phyloP scores from a whole-genome alignment of 352 stramenopile species.

The Phytophthora pluvialis region DNA sequence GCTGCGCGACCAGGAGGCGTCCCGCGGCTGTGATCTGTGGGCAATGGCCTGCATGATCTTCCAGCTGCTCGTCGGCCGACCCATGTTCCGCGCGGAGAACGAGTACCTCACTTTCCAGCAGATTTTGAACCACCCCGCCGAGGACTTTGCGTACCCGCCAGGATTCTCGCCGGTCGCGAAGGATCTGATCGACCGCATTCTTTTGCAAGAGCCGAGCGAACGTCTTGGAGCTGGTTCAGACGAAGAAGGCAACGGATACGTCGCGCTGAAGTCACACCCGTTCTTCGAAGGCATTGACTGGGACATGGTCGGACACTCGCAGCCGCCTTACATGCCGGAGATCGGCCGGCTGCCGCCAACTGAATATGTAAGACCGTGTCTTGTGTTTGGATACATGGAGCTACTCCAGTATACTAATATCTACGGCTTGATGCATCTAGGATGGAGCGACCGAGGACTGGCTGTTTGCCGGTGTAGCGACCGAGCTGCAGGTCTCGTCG shows the following conservation, averaged over 20 bases:
- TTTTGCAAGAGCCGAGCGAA: conserved; percentile 74
- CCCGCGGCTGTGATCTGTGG: conserved; percentile 89
- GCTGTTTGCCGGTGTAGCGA: conserved; percentile 88
- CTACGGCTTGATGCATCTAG: conserved; percentile 37
- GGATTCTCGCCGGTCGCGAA: conserved; percentile 64
- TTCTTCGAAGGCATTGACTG: conserved; percentile 89
- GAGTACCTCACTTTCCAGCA: conserved; percentile 93
- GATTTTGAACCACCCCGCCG: conserved; percentile 85
- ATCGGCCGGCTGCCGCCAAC: conserved; percentile 66
- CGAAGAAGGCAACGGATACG: conserved; percentile 81
- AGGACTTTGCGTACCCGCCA: conserved; percentile 77
- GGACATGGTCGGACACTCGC: conserved; percentile 53
- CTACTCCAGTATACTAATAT: conserved; percentile 1
- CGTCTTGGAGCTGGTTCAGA: conserved; percentile 77
- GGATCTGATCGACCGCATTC: conserved; percentile 81
- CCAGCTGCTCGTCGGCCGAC: conserved; percentile 85
- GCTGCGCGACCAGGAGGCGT: conserved; percentile 83
- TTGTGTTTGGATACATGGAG: conserved; percentile 1
- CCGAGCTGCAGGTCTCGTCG: conserved; percentile 87
- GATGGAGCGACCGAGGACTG: conserved; percentile 89
- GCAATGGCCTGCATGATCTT: conserved; percentile 92
- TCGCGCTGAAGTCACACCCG: conserved; percentile 70
- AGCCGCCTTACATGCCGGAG: conserved; percentile 69
- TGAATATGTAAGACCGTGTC: conserved; percentile 56
- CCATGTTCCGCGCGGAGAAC: conserved; percentile 90